Evolutionary conservation across 2,329 filamentous ascomycete species (phyloP).

Genomic region (Colletotrichum karsti): DNA sequence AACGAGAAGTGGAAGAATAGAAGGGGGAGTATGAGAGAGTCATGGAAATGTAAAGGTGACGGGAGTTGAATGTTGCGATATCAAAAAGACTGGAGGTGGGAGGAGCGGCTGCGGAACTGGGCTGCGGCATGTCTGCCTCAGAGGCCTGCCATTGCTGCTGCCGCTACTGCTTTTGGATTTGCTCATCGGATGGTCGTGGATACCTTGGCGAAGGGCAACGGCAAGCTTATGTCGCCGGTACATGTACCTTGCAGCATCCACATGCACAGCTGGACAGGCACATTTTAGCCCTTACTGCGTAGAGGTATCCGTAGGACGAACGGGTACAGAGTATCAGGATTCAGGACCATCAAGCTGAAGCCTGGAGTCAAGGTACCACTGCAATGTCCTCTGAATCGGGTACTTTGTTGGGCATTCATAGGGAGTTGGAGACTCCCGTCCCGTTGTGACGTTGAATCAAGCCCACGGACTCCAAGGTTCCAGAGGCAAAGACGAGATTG

Average conservation of each 20-base stretch:
- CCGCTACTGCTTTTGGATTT: not conserved
- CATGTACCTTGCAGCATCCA: not conserved
- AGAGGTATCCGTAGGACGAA: too few relatives aligned
- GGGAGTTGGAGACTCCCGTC: not conserved
- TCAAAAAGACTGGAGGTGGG: constrained; percentile 1
- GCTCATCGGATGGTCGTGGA: not conserved
- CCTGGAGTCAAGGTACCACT: not conserved
- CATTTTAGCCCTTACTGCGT: too few relatives aligned
- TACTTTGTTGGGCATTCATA: too few relatives aligned
- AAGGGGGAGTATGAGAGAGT: constrained; percentile 9
- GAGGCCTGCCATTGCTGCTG: constrained; percentile 20
- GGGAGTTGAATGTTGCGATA: constrained; percentile 28
- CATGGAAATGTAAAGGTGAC: constrained; percentile 19
- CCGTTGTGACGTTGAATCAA: constrained; percentile 29
- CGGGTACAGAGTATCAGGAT: not conserved
- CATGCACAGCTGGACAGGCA: not conserved
- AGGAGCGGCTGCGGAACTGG: too few relatives aligned
- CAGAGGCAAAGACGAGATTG: constrained; percentile 27
- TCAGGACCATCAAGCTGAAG: not conserved
- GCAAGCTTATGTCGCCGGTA: not conserved
- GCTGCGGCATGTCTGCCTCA: constrained; percentile 27
- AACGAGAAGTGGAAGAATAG: constrained; percentile 15
- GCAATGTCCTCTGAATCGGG: constrained; percentile 6
- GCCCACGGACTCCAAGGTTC: constrained; percentile 15
- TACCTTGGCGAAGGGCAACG: not conserved